Conservation (phyloP, 495 filamentous ascomycete species). For the Usnea hakonensis region DNA sequence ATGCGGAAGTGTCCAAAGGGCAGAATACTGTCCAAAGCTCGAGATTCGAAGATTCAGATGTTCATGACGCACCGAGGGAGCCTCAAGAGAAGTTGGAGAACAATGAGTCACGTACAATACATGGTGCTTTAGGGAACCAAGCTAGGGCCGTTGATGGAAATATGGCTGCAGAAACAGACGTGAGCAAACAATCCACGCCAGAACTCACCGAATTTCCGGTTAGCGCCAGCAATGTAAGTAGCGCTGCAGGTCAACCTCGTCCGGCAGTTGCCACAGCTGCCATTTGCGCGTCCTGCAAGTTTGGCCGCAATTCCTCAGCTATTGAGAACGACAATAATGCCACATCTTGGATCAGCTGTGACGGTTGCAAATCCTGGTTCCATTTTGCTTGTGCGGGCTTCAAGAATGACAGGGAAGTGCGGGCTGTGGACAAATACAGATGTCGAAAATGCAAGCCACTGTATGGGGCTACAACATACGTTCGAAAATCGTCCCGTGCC, state of each 20-base stretch:
- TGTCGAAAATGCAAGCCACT: constrained; percentile 52
- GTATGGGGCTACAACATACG: constrained; percentile 58
- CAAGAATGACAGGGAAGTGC: constrained; percentile 59
- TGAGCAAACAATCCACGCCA: neutral
- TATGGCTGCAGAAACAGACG: neutral
- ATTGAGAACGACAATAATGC: constrained; percentile 41
- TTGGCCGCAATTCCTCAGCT: constrained; percentile 40
- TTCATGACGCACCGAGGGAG: neutral
- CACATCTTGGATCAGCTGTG: constrained; percentile 65
- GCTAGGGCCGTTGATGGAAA: neutral
- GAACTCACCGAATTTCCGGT: neutral
- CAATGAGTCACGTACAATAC: constrained; percentile 10
- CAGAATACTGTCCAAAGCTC: neutral
- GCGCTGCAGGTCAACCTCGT: neutral
- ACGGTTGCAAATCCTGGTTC: constrained; percentile 69
- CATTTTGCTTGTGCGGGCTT: constrained; percentile 68
- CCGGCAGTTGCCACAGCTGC: constrained; percentile 29
- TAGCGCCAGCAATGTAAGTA: neutral
- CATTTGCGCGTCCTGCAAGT: constrained; percentile 44
- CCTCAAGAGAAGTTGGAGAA: neutral
- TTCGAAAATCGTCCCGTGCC: constrained; percentile 55
- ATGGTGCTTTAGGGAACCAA: neutral
- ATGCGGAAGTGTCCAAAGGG: neutral
- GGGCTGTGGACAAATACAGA: constrained; percentile 66
- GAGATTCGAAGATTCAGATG: neutral